Evolutionary conservation across 1,284 basidiomycete genomes (phyloP).

Genomic region (Naganishia cerealis): DNA sequence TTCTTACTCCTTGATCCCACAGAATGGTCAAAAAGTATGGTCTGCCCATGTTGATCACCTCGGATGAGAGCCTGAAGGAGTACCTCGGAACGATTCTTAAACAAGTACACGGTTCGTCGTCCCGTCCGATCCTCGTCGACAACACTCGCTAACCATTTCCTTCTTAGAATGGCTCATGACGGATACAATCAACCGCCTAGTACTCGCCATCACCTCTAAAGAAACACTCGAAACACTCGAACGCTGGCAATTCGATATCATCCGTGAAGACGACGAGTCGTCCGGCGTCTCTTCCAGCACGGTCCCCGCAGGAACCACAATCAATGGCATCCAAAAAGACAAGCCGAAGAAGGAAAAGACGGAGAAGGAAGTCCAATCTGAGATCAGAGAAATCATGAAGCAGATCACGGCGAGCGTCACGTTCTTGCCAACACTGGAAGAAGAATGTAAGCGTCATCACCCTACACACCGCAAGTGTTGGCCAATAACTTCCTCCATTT

Average conservation of each 20-base stretch:
- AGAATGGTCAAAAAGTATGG: constrained; percentile 99
- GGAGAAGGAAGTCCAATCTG: constrained; percentile 91
- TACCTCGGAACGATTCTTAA: constrained; percentile 88
- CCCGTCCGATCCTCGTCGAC: background rate
- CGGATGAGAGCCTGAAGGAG: constrained; percentile 85
- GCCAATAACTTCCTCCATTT: background rate
- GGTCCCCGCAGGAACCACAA: constrained; percentile 31
- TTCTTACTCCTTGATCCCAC: constrained; percentile 19
- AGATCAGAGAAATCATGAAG: constrained; percentile 96
- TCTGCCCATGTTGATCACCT: constrained; percentile 88
- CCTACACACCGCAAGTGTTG: background rate
- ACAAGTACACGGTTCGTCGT: constrained; percentile 78
- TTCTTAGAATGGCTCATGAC: constrained; percentile 82
- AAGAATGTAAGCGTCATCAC: constrained; percentile 70
- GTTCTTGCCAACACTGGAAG: constrained; percentile 90
- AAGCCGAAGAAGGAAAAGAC: constrained; percentile 53
- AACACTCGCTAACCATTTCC: background rate
- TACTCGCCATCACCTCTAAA: constrained; percentile 92
- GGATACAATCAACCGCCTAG: constrained; percentile 84
- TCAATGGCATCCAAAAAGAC: constrained; percentile 18
- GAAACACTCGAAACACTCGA: constrained; percentile 89
- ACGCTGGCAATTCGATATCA: constrained; percentile 97
- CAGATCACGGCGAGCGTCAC: constrained; percentile 97
- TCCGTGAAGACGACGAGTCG: constrained; percentile 60
- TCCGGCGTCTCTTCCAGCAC: constrained; percentile 10